These are phyloP conservation scores for Globisporangium solare DNA, from an alignment of 352 stramenopile genomes.

Conservation along the genomic window DNA sequence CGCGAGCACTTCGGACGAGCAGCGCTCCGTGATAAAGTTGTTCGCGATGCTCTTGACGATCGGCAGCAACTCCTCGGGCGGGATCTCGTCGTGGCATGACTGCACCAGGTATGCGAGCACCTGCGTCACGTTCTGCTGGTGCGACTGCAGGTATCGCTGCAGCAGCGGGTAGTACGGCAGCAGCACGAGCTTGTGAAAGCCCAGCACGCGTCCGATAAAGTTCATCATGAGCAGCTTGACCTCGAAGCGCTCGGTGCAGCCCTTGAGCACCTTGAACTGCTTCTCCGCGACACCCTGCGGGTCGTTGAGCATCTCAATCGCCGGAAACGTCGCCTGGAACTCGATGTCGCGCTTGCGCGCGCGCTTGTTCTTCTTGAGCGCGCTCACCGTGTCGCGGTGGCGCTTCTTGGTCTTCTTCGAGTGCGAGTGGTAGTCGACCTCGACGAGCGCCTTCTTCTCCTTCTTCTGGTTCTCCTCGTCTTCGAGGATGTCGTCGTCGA, in stretches of 20 bases:
- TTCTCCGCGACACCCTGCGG: slow-evolving; percentile 93
- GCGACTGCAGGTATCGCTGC: slow-evolving; percentile 89
- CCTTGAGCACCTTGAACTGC: slow-evolving; percentile 90
- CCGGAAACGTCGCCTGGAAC: slow-evolving; percentile 89
- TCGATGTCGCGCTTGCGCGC: slow-evolving; percentile 71
- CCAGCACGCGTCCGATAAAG: slow-evolving; percentile 95
- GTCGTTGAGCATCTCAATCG: slow-evolving; percentile 97
- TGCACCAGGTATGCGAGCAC: slow-evolving; percentile 98
- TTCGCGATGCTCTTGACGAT: slow-evolving; percentile 97
- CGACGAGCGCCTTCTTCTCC: slow-evolving; percentile 73
- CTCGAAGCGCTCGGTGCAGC: slow-evolving; percentile 89
- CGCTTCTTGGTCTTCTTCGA: slow-evolving; percentile 96
- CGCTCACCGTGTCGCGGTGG: slow-evolving; percentile 76
- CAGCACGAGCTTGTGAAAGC: slow-evolving; percentile 97
- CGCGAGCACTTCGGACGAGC: slow-evolving; percentile 94
- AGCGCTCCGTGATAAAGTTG: slow-evolving; percentile 98
- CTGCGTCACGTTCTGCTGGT: slow-evolving; percentile 89
- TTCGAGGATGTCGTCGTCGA: slow-evolving; percentile 96
- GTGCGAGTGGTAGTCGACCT: slow-evolving; percentile 93
- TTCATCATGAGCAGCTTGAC: slow-evolving; percentile 98
- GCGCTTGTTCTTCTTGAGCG: slow-evolving; percentile 90
- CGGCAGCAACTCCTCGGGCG: slow-evolving; percentile 94
- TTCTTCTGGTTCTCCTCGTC: slow-evolving; percentile 93
- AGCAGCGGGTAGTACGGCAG: slow-evolving; percentile 96
- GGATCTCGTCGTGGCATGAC: slow-evolving; percentile 96